Conservation (phyloP, 495 filamentous ascomycete genomes). For the Neurospora africana region DNA sequence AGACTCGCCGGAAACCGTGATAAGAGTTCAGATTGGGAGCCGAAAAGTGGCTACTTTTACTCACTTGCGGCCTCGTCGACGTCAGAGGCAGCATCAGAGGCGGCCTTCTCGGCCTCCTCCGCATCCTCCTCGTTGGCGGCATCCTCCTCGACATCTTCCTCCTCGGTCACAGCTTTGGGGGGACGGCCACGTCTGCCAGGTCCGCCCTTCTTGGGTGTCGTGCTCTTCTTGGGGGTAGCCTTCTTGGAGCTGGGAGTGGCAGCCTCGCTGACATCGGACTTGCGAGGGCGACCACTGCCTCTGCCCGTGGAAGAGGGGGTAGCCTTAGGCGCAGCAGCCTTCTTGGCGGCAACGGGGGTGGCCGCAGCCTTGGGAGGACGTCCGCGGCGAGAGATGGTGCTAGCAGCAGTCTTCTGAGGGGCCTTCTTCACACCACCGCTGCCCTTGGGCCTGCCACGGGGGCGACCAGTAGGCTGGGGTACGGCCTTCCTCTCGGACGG, state of each 20-base stretch:
- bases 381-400: slow-evolving; percentile 21
- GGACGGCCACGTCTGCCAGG: slow-evolving; percentile 12
- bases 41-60: slow-evolving; percentile 3
- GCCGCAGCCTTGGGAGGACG: slow-evolving; percentile 23
- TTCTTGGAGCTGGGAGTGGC: not conserved
- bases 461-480: slow-evolving; percentile 28
- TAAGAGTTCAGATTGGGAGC: not conserved
- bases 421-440: slow-evolving; percentile 28
- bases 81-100: slow-evolving; percentile 2
- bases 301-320: not conserved
- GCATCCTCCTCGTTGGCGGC: slow-evolving; percentile 8
- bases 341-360: slow-evolving; percentile 2
- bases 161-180: slow-evolving; percentile 6
- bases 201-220: slow-evolving; percentile 13
- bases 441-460: slow-evolving; percentile 36
- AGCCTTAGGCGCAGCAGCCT: not conserved
- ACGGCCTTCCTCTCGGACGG: slow-evolving; percentile 25
- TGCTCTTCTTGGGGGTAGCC: not conserved
- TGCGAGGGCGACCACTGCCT: not conserved
- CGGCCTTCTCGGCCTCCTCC: slow-evolving; percentile 7
- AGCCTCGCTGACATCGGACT: not conserved
- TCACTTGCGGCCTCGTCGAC: slow-evolving; percentile 12
- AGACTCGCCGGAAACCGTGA: not conserved
- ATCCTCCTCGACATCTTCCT: slow-evolving; percentile 5
- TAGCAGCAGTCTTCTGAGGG: slow-evolving; percentile 1